A percentile compares a stretch with the other conserved stretches of the same genome.
These are phyloP conservation scores for Setomelanomma holmii DNA, from an alignment of 2,329 filamentous ascomycete species.

Conservation along the genomic window DNA sequence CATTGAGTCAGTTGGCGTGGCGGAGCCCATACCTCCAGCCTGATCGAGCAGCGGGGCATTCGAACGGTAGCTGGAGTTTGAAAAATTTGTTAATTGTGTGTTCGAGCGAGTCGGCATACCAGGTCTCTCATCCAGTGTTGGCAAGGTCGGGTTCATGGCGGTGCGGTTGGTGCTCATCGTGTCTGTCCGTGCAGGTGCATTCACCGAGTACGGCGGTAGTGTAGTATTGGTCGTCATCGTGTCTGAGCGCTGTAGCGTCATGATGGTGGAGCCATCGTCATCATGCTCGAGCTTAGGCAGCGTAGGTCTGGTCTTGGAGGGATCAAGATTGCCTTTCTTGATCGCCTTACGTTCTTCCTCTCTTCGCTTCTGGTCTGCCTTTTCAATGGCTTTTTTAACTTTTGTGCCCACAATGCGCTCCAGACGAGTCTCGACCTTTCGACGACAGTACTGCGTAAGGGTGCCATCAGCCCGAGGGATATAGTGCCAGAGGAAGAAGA, in stretches of 20 bases:
- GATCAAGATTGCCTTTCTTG: constrained; percentile 55
- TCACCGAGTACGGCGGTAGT: constrained; percentile 57
- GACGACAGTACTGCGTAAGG: constrained; percentile 83
- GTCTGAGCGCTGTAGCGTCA: constrained; percentile 44
- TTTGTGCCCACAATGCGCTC: constrained; percentile 84
- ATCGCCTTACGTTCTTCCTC: constrained; percentile 48
- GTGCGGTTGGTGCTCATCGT: constrained; percentile 34
- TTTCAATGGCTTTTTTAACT: constrained; percentile 86
- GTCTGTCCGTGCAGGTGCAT: constrained; percentile 62
- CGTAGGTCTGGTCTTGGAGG: constrained; percentile 44
- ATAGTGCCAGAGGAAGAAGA: constrained; percentile 91
- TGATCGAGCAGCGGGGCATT: constrained; percentile 68
- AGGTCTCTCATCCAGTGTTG: constrained; percentile 52
- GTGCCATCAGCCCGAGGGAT: constrained; percentile 83
- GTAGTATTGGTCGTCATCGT: constrained; percentile 43
- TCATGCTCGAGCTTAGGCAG: constrained; percentile 51
- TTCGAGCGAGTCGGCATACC: constrained; percentile 44
- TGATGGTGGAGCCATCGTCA: constrained; percentile 49
- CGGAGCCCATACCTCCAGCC: constrained; percentile 65
- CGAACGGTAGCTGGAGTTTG: constrained; percentile 66
- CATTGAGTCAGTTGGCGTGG: constrained; percentile 40
- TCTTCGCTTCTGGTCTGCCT: constrained; percentile 66
- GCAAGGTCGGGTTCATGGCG: constrained; percentile 48
- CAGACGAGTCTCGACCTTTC: constrained; percentile 87
- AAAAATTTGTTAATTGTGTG: constrained; percentile 64